Base-by-base conservation (phyloP, 164 flowering plant species). In the Pachysandra terminalis region DNA sequence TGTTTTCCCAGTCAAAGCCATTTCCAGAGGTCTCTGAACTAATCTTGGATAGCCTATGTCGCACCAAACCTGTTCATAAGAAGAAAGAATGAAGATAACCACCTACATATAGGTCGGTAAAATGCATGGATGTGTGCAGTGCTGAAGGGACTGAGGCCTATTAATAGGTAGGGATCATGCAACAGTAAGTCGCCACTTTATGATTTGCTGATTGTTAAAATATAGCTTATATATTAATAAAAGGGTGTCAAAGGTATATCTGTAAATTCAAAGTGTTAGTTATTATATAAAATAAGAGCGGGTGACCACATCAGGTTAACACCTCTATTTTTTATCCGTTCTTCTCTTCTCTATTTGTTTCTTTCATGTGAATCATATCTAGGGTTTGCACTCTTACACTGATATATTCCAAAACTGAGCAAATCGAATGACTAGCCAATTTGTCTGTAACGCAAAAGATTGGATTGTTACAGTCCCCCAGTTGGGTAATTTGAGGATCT, bases 1-100 rank as follows among this genome's bases (percentile, higher is more conserved):
- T 90, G 89, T 86, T 76, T 84, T 86, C 66, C 97, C 96, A 0
- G 93, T 90, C 81, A 90, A 68, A 9, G 96, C 97, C 57, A 91
- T 91, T 68, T 87, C 96, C 1, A 73, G 27, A n/a, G 98, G 97
- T 63, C 91, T 83, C 78, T 90, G 90, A 51, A 95, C 88, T 62
- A 95, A 69, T 72, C 98, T 87, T 23, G 98, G 98, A 74, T 84
- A 82, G 48, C 95, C 96, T 52, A 16, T 75, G 9, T 90, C 92
- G 59, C 98, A 95, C 98, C 98, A 95, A 15, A 94, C 94, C 97
- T 92, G 80, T 37, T 51, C 67, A 64, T 23, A 32, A 7, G 37
- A 32, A 32, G 37, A 32, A 7, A 32, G 37, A 32, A 32, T 7
- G 7, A 3, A 32, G 37, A 37, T 27, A 65, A 19, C 59, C 25